Evolutionary conservation across 1,284 basidiomycete species (phyloP).

Genomic region (Cryptococcus floricola): DNA sequence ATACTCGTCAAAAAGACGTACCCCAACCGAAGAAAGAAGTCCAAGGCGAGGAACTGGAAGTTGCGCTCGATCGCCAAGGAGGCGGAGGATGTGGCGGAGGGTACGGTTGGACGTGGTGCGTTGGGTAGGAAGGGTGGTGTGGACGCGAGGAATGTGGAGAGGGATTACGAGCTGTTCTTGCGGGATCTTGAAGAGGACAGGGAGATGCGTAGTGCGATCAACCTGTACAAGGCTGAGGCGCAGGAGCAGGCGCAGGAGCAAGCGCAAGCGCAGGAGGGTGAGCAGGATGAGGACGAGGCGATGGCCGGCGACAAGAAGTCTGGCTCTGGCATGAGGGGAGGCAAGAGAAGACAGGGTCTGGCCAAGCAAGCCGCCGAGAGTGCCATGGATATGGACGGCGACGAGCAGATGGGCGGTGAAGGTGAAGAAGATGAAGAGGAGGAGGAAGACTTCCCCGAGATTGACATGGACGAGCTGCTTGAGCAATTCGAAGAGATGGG

Average conservation of each 20-base stretch:
- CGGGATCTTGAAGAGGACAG: slow-evolving; percentile 94
- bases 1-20: slow-evolving; percentile 94
- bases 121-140: slow-evolving; percentile 84
- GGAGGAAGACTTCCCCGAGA: slow-evolving; percentile 86
- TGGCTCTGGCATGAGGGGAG: slow-evolving; percentile 54
- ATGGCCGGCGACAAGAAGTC: slow-evolving; percentile 53
- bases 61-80: slow-evolving; percentile 93
- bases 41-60: slow-evolving; percentile 78
- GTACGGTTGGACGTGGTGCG: slow-evolving; percentile 66
- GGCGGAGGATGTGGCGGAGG: slow-evolving; percentile 69
- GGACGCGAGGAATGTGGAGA: slow-evolving; percentile 89
- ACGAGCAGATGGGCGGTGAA: slow-evolving; percentile 31
- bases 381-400: slow-evolving; percentile 66
- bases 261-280: slow-evolving; percentile 33
- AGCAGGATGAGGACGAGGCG: slow-evolving; percentile 42
- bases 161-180: slow-evolving; percentile 95
- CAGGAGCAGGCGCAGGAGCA: slow-evolving; percentile 19
- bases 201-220: slow-evolving; percentile 83
- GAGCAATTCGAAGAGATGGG: slow-evolving; percentile 75
- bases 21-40: slow-evolving; percentile 90
- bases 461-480: slow-evolving; percentile 80
- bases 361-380: slow-evolving; percentile 51
- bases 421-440: slow-evolving; percentile 43
- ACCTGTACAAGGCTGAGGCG: slow-evolving; percentile 66
- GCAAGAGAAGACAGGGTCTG: slow-evolving; percentile 53